Base-by-base conservation (phyloP, 2,329 filamentous ascomycete genomes). In the Phialophora tarda region DNA sequence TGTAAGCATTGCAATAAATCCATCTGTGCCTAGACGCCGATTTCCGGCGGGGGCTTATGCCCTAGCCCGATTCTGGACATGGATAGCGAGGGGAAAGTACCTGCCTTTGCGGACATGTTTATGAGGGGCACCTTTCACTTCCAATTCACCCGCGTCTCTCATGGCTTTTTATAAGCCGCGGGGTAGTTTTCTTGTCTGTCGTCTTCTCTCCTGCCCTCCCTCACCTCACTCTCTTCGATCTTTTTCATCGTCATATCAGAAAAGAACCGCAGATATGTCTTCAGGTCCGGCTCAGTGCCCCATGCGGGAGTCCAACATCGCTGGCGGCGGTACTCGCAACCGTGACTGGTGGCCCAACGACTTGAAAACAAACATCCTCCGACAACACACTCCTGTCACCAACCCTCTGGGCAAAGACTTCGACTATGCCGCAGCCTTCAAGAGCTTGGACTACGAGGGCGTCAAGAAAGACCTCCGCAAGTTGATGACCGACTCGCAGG, bases 401-500 rank as follows among this genome's bases (percentile, higher is more conserved):
- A 90, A 91, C 77, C 91, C 91, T 0, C 76, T 88, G 70, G 83
- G 79, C 73, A 80, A 83, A 69, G 86, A 89, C 71, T 91, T 92
- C 74, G 86, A 92, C 81, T 93, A 93, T 78, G 83, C 84, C 21
- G 81, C 84, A 30, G 90, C 89, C 32, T 92, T 93, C 82, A 89
- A 90, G 81, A 86, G 80, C 73, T 82, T 93, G 64, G 87, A 91
- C 79, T 91, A 91, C 75, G 80, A 84, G 67, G 89, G 80, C 28
- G 78, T 93, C 72, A 93, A 93, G 86, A 88, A 90, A 79, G 91
- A 93, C 75, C 79, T 93, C 6, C 73, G 81, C n/a, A 82, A 80
- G 21, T 76, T 93, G 74, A 89, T 92, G 88, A 93, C 90, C 59
- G 87, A 91, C 76, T 92, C 89, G 2, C 88, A 93, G 79, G 88